Base-by-base conservation (phyloP, 805 yeast species). In the Danielia oregonensis region DNA sequence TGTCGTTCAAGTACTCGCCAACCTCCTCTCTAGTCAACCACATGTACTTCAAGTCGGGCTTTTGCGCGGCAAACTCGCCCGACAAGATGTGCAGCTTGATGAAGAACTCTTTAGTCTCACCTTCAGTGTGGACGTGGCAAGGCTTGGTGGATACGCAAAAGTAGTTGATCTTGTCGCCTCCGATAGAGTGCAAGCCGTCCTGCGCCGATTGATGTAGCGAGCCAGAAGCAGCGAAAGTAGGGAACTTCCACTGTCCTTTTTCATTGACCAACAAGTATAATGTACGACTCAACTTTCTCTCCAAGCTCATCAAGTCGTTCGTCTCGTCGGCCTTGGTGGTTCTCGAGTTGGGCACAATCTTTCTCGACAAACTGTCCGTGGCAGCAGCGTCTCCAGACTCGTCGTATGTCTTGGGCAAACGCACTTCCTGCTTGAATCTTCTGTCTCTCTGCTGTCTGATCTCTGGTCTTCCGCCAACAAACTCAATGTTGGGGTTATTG, bases 71-170 rank as follows among this genome's bases (percentile, higher is more conserved):
- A 58, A 89, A 89, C 42, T 68, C 65, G 29, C 97, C 98, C 9
- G 95, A 84, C 48, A 91, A 64, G 38, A 91, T 86, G 57, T 87
- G 96, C 22, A 94, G 83, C 61, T 86, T 87, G 49, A 93, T 76
- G 49, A 85, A 67, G 54, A 80, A 93, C 49, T 85, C 91, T 49
- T 59, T 54, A 21, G 52, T 52, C 22, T 54, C 52, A 24, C 48
- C 51, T 10, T 33, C 38, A 10, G 47, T 32, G 42, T 65, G 71
- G 46, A 76, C 68, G 42, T 82, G 53, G 26, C 89, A 82, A 26
- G 98, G 97, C 4, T 83, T 83, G 37, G 76, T 78, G 16, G 97
- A 87, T n/a, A 93, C 95, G 14, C 84, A 77, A 86, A 94, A 91
- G 28, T 87, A 82, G 61, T 87, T 84, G 55, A 93, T 75, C 36